Conservation (phyloP, 2,329 filamentous ascomycete genomes). For the Helotiales sp. region DNA sequence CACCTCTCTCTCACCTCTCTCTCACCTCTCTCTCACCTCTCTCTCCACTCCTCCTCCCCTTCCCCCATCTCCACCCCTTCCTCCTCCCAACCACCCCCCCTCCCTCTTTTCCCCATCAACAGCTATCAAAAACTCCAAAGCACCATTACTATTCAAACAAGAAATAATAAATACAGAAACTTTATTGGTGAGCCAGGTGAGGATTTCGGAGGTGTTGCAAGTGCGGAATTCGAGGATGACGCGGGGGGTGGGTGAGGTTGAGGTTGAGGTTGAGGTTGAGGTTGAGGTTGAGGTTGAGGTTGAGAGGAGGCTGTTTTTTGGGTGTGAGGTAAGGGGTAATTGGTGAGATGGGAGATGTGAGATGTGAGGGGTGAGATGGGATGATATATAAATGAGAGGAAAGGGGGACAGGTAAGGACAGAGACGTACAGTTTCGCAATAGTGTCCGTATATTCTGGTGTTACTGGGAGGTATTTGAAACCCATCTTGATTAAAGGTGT, state of each 20-base stretch:
- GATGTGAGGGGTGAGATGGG: no score
- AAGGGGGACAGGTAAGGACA: not conserved
- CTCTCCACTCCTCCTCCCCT: not conserved
- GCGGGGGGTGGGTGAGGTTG: not conserved
- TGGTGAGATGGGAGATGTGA: no score
- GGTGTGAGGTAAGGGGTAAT: not conserved
- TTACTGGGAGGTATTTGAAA: not conserved
- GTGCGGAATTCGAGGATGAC: not conserved
- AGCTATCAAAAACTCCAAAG: not conserved
- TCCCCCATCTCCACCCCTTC: not conserved
- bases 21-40: not conserved
- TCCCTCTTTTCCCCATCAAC: slow-evolving; percentile 3
- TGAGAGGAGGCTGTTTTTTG: not conserved
- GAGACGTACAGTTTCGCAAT: not conserved
- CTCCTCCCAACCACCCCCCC: slow-evolving; percentile 1
- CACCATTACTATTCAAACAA: not conserved
- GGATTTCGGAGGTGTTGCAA: not conserved
- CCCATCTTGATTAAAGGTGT: not conserved
- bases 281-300: not conserved
- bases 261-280: not conserved
- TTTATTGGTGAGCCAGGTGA: not conserved
- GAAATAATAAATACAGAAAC: not conserved
- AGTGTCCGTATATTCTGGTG: not conserved
- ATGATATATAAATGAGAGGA: not conserved
- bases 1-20: no score